These are phyloP conservation scores for Alternaria arborescens DNA, from an alignment of 2,329 filamentous ascomycete species.

Conservation along the genomic window DNA sequence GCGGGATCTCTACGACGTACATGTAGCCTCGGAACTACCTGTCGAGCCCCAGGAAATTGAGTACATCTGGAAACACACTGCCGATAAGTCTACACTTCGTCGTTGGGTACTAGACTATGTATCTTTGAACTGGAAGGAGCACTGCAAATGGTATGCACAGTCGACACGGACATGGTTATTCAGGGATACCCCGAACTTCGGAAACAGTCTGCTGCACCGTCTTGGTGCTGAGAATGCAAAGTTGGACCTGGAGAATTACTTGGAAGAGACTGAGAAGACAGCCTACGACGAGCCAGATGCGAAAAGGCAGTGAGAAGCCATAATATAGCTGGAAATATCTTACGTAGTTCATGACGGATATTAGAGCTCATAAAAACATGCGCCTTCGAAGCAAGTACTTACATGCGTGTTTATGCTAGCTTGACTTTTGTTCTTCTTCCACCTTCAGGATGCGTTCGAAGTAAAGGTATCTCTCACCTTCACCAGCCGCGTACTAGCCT, in stretches of 20 bases:
- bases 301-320: not conserved
- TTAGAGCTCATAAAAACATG: not conserved
- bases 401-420: not conserved
- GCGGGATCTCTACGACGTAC: not conserved
- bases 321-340: not conserved
- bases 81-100: not conserved
- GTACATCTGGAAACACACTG: not conserved
- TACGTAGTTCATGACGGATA: not conserved
- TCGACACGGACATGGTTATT: not conserved
- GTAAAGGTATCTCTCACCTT: not conserved
- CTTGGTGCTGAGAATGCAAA: not conserved
- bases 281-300: not conserved
- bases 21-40: rapidly evolving
- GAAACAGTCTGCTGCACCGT: not conserved
- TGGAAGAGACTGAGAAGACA: not conserved
- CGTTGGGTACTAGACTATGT: not conserved
- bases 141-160: not conserved
- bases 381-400: not conserved
- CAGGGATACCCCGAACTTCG: not conserved
- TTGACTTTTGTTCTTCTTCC: not conserved
- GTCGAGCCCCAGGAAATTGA: not conserved
- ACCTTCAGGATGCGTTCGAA: not conserved
- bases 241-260: not conserved
- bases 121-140: not conserved
- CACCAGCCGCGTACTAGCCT: not conserved